Evolutionary conservation across 768 basidiomycete genomes (phyloP).

Genomic region (Auricularia heimuer): DNA sequence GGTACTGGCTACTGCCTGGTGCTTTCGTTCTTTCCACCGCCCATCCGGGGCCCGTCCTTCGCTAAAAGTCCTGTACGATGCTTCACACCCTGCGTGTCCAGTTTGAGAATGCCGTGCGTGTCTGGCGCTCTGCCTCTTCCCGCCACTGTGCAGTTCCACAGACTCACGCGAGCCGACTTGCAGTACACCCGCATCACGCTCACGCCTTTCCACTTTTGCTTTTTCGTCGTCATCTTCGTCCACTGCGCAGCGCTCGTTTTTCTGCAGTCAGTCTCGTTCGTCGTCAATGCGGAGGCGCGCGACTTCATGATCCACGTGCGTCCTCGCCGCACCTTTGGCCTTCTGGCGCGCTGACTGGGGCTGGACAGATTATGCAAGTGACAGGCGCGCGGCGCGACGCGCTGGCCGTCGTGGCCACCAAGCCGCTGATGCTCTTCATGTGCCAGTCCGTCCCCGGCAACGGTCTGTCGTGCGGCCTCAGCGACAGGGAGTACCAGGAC

Average conservation of each 20-base stretch:
- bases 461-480: not conserved
- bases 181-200: slow-evolving; percentile 41
- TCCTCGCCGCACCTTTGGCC: not conserved
- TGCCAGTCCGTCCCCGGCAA: not conserved
- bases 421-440: not conserved
- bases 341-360: not conserved
- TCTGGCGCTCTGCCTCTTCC: no score
- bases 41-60: no score
- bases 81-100: not conserved
- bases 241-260: slow-evolving; percentile 31
- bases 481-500: not conserved
- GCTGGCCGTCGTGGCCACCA: not conserved
- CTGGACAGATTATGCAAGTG: not conserved
- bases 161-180: not conserved
- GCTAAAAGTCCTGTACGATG: not conserved
- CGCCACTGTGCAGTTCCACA: not conserved
- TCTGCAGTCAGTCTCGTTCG: slow-evolving; percentile 31
- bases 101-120: not conserved
- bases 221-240: slow-evolving; percentile 37
- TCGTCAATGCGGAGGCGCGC: slow-evolving; percentile 28
- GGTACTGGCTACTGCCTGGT: no score
- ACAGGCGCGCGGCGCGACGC: not conserved
- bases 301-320: slow-evolving; percentile 25
- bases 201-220: slow-evolving; percentile 38
- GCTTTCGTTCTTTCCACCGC: no score